A percentile compares a stretch with the other conserved stretches of the same genome.
Evolutionary conservation across 345 rosid species (phyloP).

Genomic region (Euphorbia lathyris): DNA sequence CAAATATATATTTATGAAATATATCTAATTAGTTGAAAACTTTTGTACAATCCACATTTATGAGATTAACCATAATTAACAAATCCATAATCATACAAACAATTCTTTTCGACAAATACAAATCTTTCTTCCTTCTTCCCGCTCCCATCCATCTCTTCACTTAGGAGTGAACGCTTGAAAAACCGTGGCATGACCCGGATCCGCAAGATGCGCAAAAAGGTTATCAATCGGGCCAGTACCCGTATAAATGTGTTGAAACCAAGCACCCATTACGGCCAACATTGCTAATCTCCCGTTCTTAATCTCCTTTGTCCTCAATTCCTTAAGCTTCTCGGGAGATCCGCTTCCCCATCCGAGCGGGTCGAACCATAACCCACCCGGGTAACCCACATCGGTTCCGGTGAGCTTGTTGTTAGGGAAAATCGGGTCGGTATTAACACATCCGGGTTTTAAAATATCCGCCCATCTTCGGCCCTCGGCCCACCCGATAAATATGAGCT

Average conservation of each 20-base stretch:
- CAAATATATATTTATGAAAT: background rate
- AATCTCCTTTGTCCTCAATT: slow-evolving; percentile 91
- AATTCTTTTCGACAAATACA: slow-evolving; percentile 23
- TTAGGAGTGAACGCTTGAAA: slow-evolving; percentile 88
- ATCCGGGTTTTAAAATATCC: slow-evolving; percentile 89
- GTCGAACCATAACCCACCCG: slow-evolving; percentile 99
- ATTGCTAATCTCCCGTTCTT: slow-evolving; percentile 95
- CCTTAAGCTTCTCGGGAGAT: slow-evolving; percentile 79
- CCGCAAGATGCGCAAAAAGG: slow-evolving; percentile 92
- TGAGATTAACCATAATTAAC: slow-evolving; percentile 11
- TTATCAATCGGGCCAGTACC: slow-evolving; percentile 98
- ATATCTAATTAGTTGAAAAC: slow-evolving; percentile 3
- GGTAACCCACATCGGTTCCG: slow-evolving; percentile 95
- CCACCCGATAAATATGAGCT: slow-evolving; percentile 88
- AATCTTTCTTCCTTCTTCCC: slow-evolving; percentile 14
- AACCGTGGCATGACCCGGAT: slow-evolving; percentile 94
- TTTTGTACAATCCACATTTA: background rate
- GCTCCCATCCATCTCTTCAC: slow-evolving; percentile 46
- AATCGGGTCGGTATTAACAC: slow-evolving; percentile 91
- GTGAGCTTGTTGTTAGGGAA: slow-evolving; percentile 98
- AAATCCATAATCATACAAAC: slow-evolving; percentile 25
- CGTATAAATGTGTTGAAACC: slow-evolving; percentile 98
- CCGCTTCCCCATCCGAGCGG: slow-evolving; percentile 94
- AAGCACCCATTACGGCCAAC: slow-evolving; percentile 99
- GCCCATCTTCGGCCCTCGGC: slow-evolving; percentile 99